Evolutionary conservation across 352 stramenopile genomes (phyloP), one percentile per base, ranked within the genome.

Genomic region (Thraustochytrium sp.): DNA sequence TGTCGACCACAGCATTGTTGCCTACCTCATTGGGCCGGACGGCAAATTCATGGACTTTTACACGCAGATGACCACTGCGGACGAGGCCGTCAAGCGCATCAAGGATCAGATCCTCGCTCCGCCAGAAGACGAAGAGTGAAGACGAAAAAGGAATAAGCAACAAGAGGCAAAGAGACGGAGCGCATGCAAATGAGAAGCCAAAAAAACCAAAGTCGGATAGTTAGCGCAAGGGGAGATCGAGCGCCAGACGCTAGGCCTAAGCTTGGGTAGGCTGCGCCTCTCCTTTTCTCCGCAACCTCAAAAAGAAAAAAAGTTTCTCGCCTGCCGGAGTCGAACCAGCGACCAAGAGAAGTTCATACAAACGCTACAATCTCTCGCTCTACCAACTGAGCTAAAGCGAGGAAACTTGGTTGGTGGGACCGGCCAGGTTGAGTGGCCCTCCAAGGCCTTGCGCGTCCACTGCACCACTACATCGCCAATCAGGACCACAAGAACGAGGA

Each of bases 1-100:
- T n/a, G 96, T 99, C 3, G 97, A 99, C 89, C 97, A 99, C 89
- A 98, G 94, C 40, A 99, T 99, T 89, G 97, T 99, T 46, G 96
- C 99, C 89, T 99, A 99, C 89, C 95, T 99, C 83, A 90, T 98
- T 73, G 92, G 92, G 0, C 93, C 96, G 1, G 92, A 97, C 61
- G 97, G 97, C 64, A 92, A 98, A 86, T 98, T 99, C 86, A 89
- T 98, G 26, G 96, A 99, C 87, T 99, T 99, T 87, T 99, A 98
- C 87, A 99, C 97, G 83, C 97, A 99, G 89, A 93, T 93, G 73
- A 97, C 62, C n/a, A 82, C 87, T 23, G n/a, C 62, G 3, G 38
- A 85, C 3, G 80, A 86, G 59, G 75, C 75, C 26, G 75, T 84
- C 16, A 34, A 84, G 75, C 40, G 75, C 16, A 84, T 84, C 55